Percentiles rank a stretch among this genome's conserved stretches.
These are phyloP conservation scores for Apocynum venetum DNA, from an alignment of 257 asterid genomes.

Conservation along the genomic window DNA sequence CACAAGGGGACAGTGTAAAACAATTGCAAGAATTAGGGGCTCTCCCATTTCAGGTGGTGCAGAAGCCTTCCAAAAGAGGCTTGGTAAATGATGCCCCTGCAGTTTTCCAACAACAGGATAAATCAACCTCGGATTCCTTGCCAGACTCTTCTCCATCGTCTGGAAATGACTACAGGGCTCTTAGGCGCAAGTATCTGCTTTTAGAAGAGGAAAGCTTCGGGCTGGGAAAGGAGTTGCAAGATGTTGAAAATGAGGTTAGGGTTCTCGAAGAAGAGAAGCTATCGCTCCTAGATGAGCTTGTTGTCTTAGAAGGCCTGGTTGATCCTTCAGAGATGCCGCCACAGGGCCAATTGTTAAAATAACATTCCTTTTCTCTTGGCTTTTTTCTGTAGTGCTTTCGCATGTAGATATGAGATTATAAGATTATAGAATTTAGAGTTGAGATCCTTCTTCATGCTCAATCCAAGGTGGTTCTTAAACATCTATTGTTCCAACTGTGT, in stretches of 20 bases:
- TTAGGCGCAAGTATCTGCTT: conserved; percentile 72
- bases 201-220: conserved; percentile 77
- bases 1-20: conserved; percentile 38
- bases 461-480: background rate
- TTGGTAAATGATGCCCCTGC: conserved; percentile 25
- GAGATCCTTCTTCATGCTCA: background rate
- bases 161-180: conserved; percentile 62
- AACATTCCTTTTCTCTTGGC: background rate
- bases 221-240: conserved; percentile 56
- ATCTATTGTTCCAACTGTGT: background rate
- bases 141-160: conserved; percentile 41
- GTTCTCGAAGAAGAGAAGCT: conserved; percentile 83
- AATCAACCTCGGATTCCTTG: conserved; percentile 35
- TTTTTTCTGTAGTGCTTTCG: background rate
- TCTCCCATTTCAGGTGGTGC: conserved; percentile 33
- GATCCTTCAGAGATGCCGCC: conserved; percentile 59
- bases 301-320: conserved; percentile 82
- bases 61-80: conserved; percentile 47
- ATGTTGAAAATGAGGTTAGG: conserved; percentile 59
- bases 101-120: conserved; percentile 31
- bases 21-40: conserved; percentile 27
- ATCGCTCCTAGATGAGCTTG: conserved; percentile 73
- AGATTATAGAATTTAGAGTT: background rate
- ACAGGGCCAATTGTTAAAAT: conserved; percentile 32
- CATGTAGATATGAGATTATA: background rate